Percentiles rank a stretch among this genome's conserved stretches.
Conservation (phyloP, 1,284 basidiomycete species). For the Puccinia sorghi region DNA sequence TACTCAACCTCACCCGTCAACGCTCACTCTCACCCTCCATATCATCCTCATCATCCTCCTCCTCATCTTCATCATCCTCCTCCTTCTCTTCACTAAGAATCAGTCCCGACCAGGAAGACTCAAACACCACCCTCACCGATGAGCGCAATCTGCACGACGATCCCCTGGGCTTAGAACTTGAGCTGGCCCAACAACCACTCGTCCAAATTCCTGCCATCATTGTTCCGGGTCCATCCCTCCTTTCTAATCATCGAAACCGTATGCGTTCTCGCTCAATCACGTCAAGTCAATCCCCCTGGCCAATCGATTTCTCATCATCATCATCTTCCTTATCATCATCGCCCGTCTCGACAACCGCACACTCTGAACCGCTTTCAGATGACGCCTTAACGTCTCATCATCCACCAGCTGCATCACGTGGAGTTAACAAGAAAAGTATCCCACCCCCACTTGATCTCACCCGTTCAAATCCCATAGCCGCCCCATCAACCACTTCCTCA, state of each 20-base stretch:
- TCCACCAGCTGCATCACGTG: no score
- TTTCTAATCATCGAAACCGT: conserved; percentile 3
- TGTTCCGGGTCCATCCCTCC: background rate
- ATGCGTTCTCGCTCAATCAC: conserved; percentile 18
- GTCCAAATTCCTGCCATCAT: conserved; percentile 6
- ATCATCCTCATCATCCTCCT: conserved; percentile 8
- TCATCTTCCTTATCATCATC: background rate
- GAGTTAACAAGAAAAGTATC: background rate
- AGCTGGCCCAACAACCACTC: background rate
- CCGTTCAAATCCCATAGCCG: background rate
- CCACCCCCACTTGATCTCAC: conserved; percentile 26
- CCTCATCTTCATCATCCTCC: conserved; percentile 6
- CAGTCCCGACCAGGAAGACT: background rate
- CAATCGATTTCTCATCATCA: background rate
- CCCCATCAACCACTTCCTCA: conserved; percentile 1
- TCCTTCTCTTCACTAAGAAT: background rate
- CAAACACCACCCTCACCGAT: background rate
- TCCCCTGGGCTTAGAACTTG: conserved; percentile 15
- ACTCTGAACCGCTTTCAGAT: background rate
- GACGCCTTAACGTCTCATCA: background rate
- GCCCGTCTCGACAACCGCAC: background rate
- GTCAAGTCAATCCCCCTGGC: conserved; percentile 3
- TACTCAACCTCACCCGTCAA: conserved; percentile 14
- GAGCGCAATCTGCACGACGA: background rate
- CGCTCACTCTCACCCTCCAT: conserved; percentile 17